A percentile compares a stretch with the other conserved stretches of the same genome.
phyloP scores from a whole-genome alignment of 768 basidiomycete species.

The Podaxis pistillaris region DNA sequence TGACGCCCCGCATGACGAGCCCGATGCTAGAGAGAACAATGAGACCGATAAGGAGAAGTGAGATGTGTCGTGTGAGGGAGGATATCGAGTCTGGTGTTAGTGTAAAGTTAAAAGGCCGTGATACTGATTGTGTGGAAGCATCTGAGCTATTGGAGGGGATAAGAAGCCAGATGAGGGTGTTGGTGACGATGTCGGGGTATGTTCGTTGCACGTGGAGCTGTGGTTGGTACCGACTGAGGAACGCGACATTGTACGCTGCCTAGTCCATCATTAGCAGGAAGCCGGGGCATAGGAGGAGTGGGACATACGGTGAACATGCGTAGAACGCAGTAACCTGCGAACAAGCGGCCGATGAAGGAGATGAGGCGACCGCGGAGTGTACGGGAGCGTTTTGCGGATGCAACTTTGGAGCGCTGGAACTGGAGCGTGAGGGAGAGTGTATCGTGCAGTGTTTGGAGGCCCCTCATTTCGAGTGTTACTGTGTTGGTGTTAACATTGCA shows the following conservation, averaged over 20 bases:
- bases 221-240: constrained; percentile 33
- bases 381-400: constrained; percentile 44
- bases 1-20: constrained; percentile 65
- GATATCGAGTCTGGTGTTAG: constrained; percentile 34
- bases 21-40: constrained; percentile 76
- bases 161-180: constrained; percentile 28
- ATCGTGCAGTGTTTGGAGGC: constrained; percentile 64
- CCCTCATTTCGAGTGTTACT: constrained; percentile 58
- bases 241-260: constrained; percentile 39
- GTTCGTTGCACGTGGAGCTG: constrained; percentile 26
- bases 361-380: constrained; percentile 57
- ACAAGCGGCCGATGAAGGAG: constrained; percentile 45
- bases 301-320: constrained; percentile 59
- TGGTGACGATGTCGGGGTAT: constrained; percentile 42
- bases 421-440: constrained; percentile 64
- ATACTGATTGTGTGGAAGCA: no score
- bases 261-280: constrained; percentile 20
- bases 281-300: neutral
- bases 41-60: constrained; percentile 69
- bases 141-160: constrained; percentile 23
- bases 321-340: constrained; percentile 66
- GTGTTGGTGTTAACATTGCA: neutral
- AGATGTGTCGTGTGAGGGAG: constrained; percentile 47
- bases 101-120: constrained; percentile 17
- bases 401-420: constrained; percentile 45